Evolutionary conservation across 306 rosid genomes (phyloP), one percentile per base, ranked within the genome.

Genomic region (Biancaea sappan): DNA sequence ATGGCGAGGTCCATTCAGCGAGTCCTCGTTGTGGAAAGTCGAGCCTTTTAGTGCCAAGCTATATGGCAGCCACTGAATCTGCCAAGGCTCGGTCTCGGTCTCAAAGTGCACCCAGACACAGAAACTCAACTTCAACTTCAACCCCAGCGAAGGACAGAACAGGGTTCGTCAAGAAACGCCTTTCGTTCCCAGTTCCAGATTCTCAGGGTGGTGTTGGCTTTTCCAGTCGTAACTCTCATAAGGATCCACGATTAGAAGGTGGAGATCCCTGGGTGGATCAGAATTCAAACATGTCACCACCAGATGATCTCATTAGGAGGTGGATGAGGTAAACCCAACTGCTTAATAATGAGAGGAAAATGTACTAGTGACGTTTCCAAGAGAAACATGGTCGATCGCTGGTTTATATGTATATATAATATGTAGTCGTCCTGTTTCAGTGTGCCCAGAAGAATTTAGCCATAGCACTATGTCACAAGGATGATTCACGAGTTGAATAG

Each of bases 11-110:
- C 50, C 65, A 71, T 21, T 79, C 86, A 22, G 81, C 78, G 11
- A 79, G 84, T 18, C 84, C 90, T 58, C 86, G 82, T 53, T 75
- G 64, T 60, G 64, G n/a, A 15, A 70, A 69, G 5, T 41, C 51
- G 10, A 60, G 35, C 35, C 44, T n/a, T 11, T 71, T 32, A 28
- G 35, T 24, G 74, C 84, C 87, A 13, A 87, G 80, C 59, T 87
- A 87, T 75, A 87, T 84, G 89, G 76, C 87, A 13, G 69, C 86
- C 15, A 87, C 91, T 40, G 88, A 78, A 21, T 87, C 91, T 11
- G 84, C 86, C 25, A 75, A 66, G 66, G 89, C 89, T 21, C 81
- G 91, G 65, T 54, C 43, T 60, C 78, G 88, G 63, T 80, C 91
- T 8, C 85, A 74, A 2, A 82, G 87, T 14, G 82, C 74, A 3